Evolutionary conservation across 1,139 yeast species (phyloP), one percentile per base, ranked within the genome.

Genomic region (Pichiaceae sp.): DNA sequence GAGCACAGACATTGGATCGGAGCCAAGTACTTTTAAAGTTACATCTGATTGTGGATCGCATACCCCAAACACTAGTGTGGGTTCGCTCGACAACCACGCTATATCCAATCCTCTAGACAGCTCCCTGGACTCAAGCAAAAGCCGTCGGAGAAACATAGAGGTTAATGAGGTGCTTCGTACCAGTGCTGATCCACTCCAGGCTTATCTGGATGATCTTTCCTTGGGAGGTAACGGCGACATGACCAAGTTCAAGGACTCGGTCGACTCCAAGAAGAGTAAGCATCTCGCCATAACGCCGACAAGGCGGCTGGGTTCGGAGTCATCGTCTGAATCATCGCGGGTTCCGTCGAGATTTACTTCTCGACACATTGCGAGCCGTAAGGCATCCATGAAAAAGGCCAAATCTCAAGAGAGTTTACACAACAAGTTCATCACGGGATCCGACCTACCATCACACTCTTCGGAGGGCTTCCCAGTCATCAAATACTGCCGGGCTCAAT

Each of bases 161-260:
- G 12, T 29, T 18, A 35, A 40, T 23, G 38, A 29, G 18, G 29
- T 39, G 4, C 27, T 38, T 12, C 20, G 20, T 14, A 29, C 20
- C 14, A 33, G 30, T 18, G 20, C n/a, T 4, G 38, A 45, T 26
- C 47, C 46, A 14, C 31, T 43, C 26, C 41, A 43, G 33, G 42
- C 42, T 17, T 44, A 45, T 19, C 52, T 82, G 36, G 84, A 78
- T 49, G 80, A 77, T 46, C 65, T 82, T 49, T 78, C 78, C 49
- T 60, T 71, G 3, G 80, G 79, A n/a, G 79, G 81, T 0, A 66
- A 74, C 46, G 80, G 81, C 11, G 78, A 73, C 47, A 64, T 73
- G 56, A 42, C 42, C 35, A 50, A 46, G 16, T 52, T 61, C 37
- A 42, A 56, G 23, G 49, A 51, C 12, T 61, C 65, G 2, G 44